Base-by-base conservation (phyloP, 768 basidiomycete species). In the Pleurotus pulmonarius region DNA sequence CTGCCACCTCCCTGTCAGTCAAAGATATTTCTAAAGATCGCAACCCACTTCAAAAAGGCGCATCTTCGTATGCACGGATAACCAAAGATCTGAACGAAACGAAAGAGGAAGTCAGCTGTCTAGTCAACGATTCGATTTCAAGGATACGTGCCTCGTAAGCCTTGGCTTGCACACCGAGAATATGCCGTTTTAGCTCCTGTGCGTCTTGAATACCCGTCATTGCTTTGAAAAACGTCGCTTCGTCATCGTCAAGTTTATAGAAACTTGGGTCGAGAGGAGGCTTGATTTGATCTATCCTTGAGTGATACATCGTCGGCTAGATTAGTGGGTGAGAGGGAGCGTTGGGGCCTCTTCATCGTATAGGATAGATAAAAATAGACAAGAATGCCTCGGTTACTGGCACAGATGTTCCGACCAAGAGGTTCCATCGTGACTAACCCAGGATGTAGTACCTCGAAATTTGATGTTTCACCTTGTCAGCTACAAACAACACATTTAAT, bases 121-220 rank as follows among this genome's bases (percentile, higher is more conserved):
- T 25, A 37, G 41, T 34, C 18, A 41, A 43, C 37, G 43, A 18
- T 13, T 16, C 49, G 41, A 15, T 34, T 9, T 34, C 12, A 16
- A 5, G 12, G 39, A 18, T 16, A 24, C 11, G 24, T 43, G 68
- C 73, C 38, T 64, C 57, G 37, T 67, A 67, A 3, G 77, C 77
- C 44, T 71, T 71, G 41, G 59, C 60, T 56, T 77, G 76, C 4
- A 76, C 69, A 0, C 55, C 53, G 4, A 75, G 34, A 24, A 78
- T 70, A 61, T 79, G 77, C 5, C 69, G 56, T 61, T 71, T 76
- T 51, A 79, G 61, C 26, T 69, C 66, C 4, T 69, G 60, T 1
- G 74, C 70, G 52, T 75, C 70, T 5, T 64, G 24, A 20, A 76
- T 76, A 13, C 71, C 70, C 0, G 75, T 78, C 38, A 69, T 59